Evolutionary conservation across 768 basidiomycete species (phyloP), one percentile per base, ranked within the genome.

Genomic region (Coprinopsis sp.): DNA sequence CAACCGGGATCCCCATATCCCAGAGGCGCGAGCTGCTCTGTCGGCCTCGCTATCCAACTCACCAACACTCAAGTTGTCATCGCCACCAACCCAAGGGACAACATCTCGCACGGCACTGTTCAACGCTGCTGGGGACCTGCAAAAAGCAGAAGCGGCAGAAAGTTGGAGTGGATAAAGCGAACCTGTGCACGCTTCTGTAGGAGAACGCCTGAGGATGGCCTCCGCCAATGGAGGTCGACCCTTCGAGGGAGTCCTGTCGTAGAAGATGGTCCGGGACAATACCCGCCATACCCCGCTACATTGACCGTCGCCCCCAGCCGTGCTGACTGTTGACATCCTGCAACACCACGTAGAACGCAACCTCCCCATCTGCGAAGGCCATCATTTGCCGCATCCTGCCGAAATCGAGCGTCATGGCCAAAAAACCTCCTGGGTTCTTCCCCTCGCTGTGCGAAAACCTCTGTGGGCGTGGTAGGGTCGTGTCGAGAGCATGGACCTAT

Each of bases 391-490:
- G 45, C 47, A 0, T 52, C 57, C 1, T 54, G 13, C 11, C 6
- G 40, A 19, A 7, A 64, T 6, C 61, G 71, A 8, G 73, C 78
- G 3, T 77, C 78, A 72, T 52, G 73, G 77, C 51, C 62, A 68
- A 51, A 69, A 54, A 38, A 55, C 76, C 19, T 74, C 71, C 31
- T 62, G 70, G 36, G 45, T 59, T 8, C 62, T 84, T 13, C 84
- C 84, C 8, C 64, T 73, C 36, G 76, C 72, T 70, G 53, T 86
- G 30, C 69, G 74, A 36, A 70, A 68, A 25, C 84, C 87, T 1
- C 39, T 86, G n/a, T 65, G 69, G 47, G 84, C 79, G 14, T 92
- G 86, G 84, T 63, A 78, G 52, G 77, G 78, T 50, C 74, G 87
- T 11, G 67, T 93, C 18, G 65, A 66, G 54, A 76, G 83, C 73